phyloP scores from a whole-genome alignment of 1,284 basidiomycete species.

The Moesziomyces sp. region DNA sequence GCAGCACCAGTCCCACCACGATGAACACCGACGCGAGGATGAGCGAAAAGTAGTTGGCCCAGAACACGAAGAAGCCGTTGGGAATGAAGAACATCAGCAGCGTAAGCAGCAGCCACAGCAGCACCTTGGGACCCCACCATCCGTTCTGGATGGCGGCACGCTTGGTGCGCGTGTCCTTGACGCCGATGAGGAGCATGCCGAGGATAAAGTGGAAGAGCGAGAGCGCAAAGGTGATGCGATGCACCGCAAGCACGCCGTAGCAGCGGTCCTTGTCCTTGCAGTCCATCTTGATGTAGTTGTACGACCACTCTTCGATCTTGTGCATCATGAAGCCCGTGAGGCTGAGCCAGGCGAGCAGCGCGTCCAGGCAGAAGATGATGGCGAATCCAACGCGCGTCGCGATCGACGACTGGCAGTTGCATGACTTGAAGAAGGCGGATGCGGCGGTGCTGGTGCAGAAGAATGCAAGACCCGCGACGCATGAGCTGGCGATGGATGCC shows the following conservation, averaged over 20 bases:
- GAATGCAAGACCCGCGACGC: slow-evolving; percentile 68
- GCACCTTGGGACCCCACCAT: slow-evolving; percentile 98
- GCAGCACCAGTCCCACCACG: slow-evolving; percentile 89
- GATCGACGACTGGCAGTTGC: slow-evolving; percentile 98
- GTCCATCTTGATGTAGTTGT: slow-evolving; percentile 98
- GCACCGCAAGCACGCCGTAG: slow-evolving; percentile 96
- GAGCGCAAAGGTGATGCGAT: slow-evolving; percentile 95
- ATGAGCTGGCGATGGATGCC: slow-evolving; percentile 73
- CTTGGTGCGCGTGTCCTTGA: slow-evolving; percentile 88
- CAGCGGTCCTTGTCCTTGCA: slow-evolving; percentile 86
- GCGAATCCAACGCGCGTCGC: slow-evolving; percentile 97
- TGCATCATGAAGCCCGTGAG: slow-evolving; percentile 87
- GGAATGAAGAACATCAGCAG: slow-evolving; percentile 89
- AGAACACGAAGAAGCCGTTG: slow-evolving; percentile 93
- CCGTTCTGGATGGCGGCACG: slow-evolving; percentile 96
- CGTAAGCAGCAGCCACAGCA: slow-evolving; percentile 83
- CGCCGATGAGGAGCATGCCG: slow-evolving; percentile 81
- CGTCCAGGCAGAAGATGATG: slow-evolving; percentile 93
- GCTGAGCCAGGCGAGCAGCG: slow-evolving; percentile 96
- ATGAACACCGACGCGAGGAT: slow-evolving; percentile 95
- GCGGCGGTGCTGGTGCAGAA: slow-evolving; percentile 82
- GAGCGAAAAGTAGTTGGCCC: slow-evolving; percentile 90
- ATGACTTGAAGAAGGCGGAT: slow-evolving; percentile 97
- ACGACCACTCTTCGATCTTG: slow-evolving; percentile 89
- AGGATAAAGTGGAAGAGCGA: slow-evolving; percentile 88